A percentile compares a stretch with the other conserved stretches of the same genome.
phyloP scores from a whole-genome alignment of 192 early-diverging fungal genomes.

The Pecoramyces ruminantium region DNA sequence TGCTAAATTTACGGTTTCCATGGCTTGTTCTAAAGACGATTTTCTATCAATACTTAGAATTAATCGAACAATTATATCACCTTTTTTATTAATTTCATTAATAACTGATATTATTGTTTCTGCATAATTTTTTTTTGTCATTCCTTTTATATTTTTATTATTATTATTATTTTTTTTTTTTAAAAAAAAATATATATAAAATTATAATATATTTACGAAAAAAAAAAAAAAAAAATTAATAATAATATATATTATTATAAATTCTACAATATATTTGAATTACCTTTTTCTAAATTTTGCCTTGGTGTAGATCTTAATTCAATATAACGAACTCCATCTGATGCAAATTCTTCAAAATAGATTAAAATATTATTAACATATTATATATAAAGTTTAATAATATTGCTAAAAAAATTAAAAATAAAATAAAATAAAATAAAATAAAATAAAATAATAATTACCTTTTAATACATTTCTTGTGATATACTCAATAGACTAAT shows the following conservation, averaged over 20 bases:
- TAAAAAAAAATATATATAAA: too few relatives aligned
- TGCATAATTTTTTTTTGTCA: not conserved
- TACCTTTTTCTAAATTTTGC: slow-evolving; percentile 17
- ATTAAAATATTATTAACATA: too few relatives aligned
- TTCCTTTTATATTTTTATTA: not conserved
- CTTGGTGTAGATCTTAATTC: slow-evolving; percentile 41
- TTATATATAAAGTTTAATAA: too few relatives aligned
- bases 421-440: too few relatives aligned
- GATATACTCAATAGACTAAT: not conserved
- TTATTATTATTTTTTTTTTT: too few relatives aligned
- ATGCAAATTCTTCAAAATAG: not conserved
- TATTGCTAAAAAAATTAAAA: too few relatives aligned
- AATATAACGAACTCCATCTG: slow-evolving; percentile 17
- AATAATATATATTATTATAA: too few relatives aligned
- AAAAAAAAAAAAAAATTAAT: too few relatives aligned
- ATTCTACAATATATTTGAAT: not conserved
- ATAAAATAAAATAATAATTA: not conserved
- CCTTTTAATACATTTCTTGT: not conserved
- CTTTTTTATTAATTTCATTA: not conserved
- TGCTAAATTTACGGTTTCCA: slow-evolving; percentile 31
- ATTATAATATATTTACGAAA: too few relatives aligned
- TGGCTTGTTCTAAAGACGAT: slow-evolving; percentile 19
- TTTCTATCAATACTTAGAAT: slow-evolving; percentile 34
- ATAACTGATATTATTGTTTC: not conserved
- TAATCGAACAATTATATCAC: slow-evolving; percentile 18